Evolutionary conservation across 192 early-diverging fungal genomes (phyloP), one percentile per base, ranked within the genome.

Genomic region (Pecoramyces ruminantium): DNA sequence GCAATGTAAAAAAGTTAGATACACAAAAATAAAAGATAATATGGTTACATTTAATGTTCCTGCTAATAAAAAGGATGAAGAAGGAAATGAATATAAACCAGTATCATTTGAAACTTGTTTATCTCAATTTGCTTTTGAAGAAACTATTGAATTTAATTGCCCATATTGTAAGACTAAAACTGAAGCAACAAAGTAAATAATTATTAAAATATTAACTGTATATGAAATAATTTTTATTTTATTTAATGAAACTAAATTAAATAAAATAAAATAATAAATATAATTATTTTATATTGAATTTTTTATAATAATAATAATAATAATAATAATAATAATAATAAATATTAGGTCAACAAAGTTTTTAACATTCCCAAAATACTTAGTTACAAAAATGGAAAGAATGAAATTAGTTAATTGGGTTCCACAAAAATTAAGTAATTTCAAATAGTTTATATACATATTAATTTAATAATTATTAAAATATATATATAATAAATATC

Each of bases 381-480:
- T 94, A 79, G 93, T 89, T 13, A 86, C 92, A 85, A 93, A 92
- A 42, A 91, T 87, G 83, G 87, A 87, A 79, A 90, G 90, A 81
- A 96, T 92, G 85, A 92, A 88, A 81, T 88, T 88, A 82, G 93
- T 90, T 83, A 93, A 92, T 87, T 96, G 91, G 94, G 96, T 94
- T 81, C 95, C 89, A 79, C 88, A 85, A 80, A 91, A 92, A 81
- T 82, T 91, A 39, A 83, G 89, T 92, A 84, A 81, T 81, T 38
- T 15, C 12, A 80, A 30, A 78, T 40, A 40, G 16, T 51, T 3
- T 34, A 34, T 34, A 34, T 34, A 34, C 3, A 11, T 6, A 34
- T 34, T 34, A 34, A 11, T 34, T n/a, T n/a, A n/a, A 34, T 34
- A 34, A 34, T 6, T 34, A 34, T 34, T 6, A 3, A 34, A 34